phyloP scores from a whole-genome alignment of 805 yeast genomes.

The Wickerhamiella kurtzmanii region DNA sequence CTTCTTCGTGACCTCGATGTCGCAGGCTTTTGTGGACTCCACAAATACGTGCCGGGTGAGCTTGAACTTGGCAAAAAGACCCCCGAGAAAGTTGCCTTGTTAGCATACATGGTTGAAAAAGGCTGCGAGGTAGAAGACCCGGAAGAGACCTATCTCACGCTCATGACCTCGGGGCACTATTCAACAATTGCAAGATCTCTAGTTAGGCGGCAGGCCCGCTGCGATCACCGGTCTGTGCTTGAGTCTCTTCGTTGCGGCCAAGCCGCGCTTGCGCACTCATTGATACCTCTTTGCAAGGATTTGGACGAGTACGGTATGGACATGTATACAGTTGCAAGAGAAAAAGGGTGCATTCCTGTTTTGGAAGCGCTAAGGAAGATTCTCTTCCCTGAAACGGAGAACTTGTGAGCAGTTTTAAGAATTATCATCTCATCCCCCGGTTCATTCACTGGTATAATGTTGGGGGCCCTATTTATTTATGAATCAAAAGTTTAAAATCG shows the following conservation, averaged over 20 bases:
- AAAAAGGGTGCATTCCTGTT: not conserved
- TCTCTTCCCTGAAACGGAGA: not conserved
- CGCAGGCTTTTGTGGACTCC: not conserved
- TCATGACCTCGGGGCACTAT: conserved; percentile 1
- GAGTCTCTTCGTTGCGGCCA: conserved; percentile 6
- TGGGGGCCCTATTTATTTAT: not conserved
- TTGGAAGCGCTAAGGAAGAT: not conserved
- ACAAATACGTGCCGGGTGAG: conserved; percentile 75
- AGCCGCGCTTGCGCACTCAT: conserved; percentile 4
- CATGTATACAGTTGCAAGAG: not conserved
- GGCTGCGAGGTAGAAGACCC: conserved; percentile 15
- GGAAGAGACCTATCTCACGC: conserved; percentile 4
- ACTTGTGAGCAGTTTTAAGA: too few relatives aligned
- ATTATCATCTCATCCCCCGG: too few relatives aligned
- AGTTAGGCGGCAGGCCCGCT: conserved; percentile 1
- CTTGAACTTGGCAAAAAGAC: conserved; percentile 33
- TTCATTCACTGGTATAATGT: too few relatives aligned
- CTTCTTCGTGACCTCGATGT: conserved; percentile 27
- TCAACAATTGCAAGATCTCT: not conserved
- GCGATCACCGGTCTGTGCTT: conserved; percentile 7
- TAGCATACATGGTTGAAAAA: conserved; percentile 20
- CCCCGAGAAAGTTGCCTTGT: conserved; percentile 11
- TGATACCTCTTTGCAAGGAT: not conserved
- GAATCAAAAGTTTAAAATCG: too few relatives aligned
- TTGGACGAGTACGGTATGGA: not conserved